Evolutionary conservation across 768 basidiomycete genomes (phyloP), one percentile per base, ranked within the genome.

Genomic region (Amanita molliuscula): DNA sequence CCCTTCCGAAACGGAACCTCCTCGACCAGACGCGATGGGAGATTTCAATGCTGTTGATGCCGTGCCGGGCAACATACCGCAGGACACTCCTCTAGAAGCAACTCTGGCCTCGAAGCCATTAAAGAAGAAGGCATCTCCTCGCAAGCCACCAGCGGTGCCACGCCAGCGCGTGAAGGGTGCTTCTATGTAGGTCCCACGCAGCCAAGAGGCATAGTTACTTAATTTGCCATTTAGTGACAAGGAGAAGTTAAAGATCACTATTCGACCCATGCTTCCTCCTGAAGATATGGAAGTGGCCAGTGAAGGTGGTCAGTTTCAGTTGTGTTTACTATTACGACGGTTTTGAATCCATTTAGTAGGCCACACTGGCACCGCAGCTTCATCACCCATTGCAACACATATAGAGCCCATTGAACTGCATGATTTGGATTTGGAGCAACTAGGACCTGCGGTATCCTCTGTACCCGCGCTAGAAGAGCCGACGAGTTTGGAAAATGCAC

Each of bases 351-450:
- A 48, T 43, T 49, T 47, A 33, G 34, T 54, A 78, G 84, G 75
- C 36, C 79, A 79, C 59, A 75, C 81, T 11, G 78, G 78, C 25
- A 87, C 85, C 13, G 84, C 82, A 2, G 80, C 84, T 2, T 87
- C 85, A 2, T 87, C 85, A 1, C 85, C 85, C 8, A 65, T 76
- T 9, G 72, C 72, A n/a, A 66, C 68, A 21, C 71, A 71, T 36
- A 68, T 75, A 7, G 51, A 52, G 21, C 31, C 31, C 4, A 41
- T 35, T 20, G 75, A 75, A 21, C 64, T 60, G 20, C 66, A 65
- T 34, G 69, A 79, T 1, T 76, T 78, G 29, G 79, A 81, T 43
- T 73, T 73, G 33, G 79, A 79, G 51, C 63, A 59, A 23, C 48
- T 58, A 4, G 64, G 61, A 2, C 61, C 69, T 13, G 67, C 65